phyloP scores from a whole-genome alignment of 495 filamentous ascomycete species.

The Pseudoneurospora amorphoporcata region DNA sequence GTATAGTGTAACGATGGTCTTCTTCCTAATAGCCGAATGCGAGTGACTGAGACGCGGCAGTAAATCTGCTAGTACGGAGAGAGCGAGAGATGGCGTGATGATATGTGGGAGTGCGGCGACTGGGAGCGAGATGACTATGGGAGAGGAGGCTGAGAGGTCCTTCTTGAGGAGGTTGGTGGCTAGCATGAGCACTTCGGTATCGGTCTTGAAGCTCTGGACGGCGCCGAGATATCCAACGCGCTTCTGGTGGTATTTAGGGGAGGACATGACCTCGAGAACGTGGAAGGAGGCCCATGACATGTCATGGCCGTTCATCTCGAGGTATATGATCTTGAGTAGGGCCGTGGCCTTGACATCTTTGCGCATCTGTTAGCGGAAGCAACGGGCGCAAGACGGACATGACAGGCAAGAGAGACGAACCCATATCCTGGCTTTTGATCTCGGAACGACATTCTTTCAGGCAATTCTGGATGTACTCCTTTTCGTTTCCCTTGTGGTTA shows the following conservation, averaged over 20 bases:
- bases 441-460: slow-evolving; percentile 91
- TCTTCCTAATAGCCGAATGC: slow-evolving; percentile 75
- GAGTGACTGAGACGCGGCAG: slow-evolving; percentile 79
- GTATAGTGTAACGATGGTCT: slow-evolving; percentile 89
- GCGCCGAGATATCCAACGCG: slow-evolving; percentile 93
- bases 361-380: slow-evolving; percentile 12
- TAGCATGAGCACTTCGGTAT: slow-evolving; percentile 96
- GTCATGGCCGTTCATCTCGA: slow-evolving; percentile 98
- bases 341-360: slow-evolving; percentile 92
- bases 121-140: slow-evolving; percentile 71
- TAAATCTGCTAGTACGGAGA: slow-evolving; percentile 77
- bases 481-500: slow-evolving; percentile 86
- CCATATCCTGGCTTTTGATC: slow-evolving; percentile 84
- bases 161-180: slow-evolving; percentile 97
- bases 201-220: slow-evolving; percentile 87
- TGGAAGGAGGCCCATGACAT: slow-evolving; percentile 99
- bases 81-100: slow-evolving; percentile 79
- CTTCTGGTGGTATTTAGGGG: slow-evolving; percentile 86
- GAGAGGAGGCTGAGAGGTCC: slow-evolving; percentile 70
- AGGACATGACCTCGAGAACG: slow-evolving; percentile 97
- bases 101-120: slow-evolving; percentile 83
- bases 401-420: slow-evolving; percentile 41
- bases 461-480: slow-evolving; percentile 82
- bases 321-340: slow-evolving; percentile 85
- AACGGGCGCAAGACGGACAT: not conserved